Base-by-base conservation (phyloP, 2,329 filamentous ascomycete genomes). In the Aspergillus pseudoglaucus region DNA sequence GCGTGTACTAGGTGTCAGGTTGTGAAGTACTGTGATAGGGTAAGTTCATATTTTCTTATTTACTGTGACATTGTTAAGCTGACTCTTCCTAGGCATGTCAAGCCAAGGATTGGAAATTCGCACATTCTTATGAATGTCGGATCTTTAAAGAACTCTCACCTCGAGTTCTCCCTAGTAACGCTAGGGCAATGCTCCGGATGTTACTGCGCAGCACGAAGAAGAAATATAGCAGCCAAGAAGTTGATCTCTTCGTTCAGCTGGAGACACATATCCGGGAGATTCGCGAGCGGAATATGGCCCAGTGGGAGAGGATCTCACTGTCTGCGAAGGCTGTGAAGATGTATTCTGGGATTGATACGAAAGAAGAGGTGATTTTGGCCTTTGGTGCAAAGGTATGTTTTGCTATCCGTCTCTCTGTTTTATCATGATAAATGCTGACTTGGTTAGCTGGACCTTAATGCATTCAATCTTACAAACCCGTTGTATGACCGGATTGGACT, bases 11-110 rank as follows among this genome's bases (percentile, higher is more conserved):
- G 77, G 6, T 85, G 82, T 58, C 75, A 74, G 48, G 67, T 75
- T 27, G 75, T 82, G 2, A 76, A 71, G 53, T 85, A 84, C 60
- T 85, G 82, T 61, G 73, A 75, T 53, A 80, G 75, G 71, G 80
- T 82, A 60, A 43, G 70, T 62, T 33, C 3, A 23, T 39, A 4
- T 46, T 32, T 15, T 37, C 44, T 43, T 20, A 23, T 44, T 23
- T 37, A 14, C 32, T 39, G 4, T 12, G 39, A 22, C 15, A 49
- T 18, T 43, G 39, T 44, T 50, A n/a, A 22, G 18, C 10, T 35
- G 18, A 12, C 4, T 15, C 14, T 27, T 33, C 22, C n/a, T 25
- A 83, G 78, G 65, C 59, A 23, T 85, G 82, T 59, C 82, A 85
- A 66, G 65, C 70, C 39, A 71, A 74, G 56, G 75, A 80, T 22